Conservation (phyloP, 1,284 basidiomycete species). For the Cryptococcus sp. region DNA sequence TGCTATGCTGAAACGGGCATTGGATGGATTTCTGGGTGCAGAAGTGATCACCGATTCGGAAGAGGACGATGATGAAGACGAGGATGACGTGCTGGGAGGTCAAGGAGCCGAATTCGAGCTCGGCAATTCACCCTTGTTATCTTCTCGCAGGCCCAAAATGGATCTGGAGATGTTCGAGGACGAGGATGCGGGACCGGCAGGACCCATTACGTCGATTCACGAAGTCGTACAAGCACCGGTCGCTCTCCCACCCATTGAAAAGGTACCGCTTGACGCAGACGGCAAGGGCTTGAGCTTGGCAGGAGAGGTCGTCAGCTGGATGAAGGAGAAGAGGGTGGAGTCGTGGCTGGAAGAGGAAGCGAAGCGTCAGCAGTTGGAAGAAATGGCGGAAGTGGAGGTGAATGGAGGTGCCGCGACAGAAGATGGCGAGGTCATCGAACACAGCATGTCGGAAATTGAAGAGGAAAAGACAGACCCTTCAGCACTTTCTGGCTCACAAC, state of each 20-base stretch:
- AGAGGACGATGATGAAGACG: conserved; percentile 4
- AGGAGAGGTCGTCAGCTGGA: conserved; percentile 47
- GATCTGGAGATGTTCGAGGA: conserved; percentile 19
- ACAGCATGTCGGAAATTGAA: conserved; percentile 1
- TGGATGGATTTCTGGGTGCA: conserved; percentile 14
- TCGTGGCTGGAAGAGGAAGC: conserved; percentile 21
- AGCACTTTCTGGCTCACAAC: too few relatives aligned
- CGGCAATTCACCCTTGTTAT: conserved; percentile 12
- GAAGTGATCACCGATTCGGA: not conserved
- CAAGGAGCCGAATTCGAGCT: conserved; percentile 18
- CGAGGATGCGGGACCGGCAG: conserved; percentile 20
- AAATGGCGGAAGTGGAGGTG: not conserved
- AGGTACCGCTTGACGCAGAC: conserved; percentile 26
- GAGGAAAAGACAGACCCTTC: not conserved
- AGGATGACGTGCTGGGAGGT: conserved; percentile 21
- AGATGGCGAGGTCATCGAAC: not conserved
- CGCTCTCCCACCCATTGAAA: conserved; percentile 33
- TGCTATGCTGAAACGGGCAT: not conserved
- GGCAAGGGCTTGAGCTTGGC: conserved; percentile 38
- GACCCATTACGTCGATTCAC: conserved; percentile 42
- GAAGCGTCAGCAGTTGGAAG: not conserved
- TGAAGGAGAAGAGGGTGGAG: conserved; percentile 38
- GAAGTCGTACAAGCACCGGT: conserved; percentile 46
- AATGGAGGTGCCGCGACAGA: not conserved
- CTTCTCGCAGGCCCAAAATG: conserved; percentile 4